These are phyloP conservation scores for Cardamine chenopodiifolia DNA, from an alignment of 345 rosid species.

Conservation along the genomic window DNA sequence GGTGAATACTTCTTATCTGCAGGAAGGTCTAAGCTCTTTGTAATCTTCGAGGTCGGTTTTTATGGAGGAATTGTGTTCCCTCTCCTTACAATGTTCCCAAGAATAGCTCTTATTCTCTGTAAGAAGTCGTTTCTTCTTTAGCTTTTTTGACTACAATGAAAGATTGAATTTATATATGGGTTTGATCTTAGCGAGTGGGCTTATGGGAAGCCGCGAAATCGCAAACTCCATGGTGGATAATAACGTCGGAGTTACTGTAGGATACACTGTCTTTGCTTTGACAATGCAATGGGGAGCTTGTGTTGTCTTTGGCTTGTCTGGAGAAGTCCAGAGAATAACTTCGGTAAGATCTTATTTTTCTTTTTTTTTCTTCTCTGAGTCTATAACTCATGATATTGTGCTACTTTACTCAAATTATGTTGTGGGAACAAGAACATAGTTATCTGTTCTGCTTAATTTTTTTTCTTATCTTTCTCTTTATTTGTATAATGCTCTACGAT, in stretches of 20 bases:
- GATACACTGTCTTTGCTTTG: constrained; percentile 38
- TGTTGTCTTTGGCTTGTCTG: constrained; percentile 38
- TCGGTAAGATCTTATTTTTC: not conserved
- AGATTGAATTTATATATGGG: too few species aligned
- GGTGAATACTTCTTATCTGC: constrained; percentile 38
- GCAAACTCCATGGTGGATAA: constrained; percentile 37
- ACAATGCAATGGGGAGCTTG: constrained; percentile 44
- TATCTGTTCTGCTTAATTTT: too few species aligned
- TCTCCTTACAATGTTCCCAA: constrained; percentile 38
- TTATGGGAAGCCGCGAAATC: constrained; percentile 14
- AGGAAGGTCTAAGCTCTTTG: constrained; percentile 40
- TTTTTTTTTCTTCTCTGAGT: not conserved
- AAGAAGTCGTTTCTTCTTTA: constrained; percentile 5
- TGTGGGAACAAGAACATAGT: too few species aligned
- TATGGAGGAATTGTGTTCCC: constrained; percentile 40
- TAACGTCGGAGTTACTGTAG: constrained; percentile 33
- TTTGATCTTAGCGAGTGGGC: constrained; percentile 32
- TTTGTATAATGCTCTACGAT: too few species aligned
- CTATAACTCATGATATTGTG: too few species aligned
- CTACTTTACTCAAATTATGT: too few species aligned
- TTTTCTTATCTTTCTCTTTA: too few species aligned
- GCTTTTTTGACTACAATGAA: not conserved
- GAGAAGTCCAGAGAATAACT: not conserved
- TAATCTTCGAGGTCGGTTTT: constrained; percentile 39
- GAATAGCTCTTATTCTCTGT: constrained; percentile 37